Conservation (phyloP, 140 eudicot species). For the Flaveria floridana region DNA sequence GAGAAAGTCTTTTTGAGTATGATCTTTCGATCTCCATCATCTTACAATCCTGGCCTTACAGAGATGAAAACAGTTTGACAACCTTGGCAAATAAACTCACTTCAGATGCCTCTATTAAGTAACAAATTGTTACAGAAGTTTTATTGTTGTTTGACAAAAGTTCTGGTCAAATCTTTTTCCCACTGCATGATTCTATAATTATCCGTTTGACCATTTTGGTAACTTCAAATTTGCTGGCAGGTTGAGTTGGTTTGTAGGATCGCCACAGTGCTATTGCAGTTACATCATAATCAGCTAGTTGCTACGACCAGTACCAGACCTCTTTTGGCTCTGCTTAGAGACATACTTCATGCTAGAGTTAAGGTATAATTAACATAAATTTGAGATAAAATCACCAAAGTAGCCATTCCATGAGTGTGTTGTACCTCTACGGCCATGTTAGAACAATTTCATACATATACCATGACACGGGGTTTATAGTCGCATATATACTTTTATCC, state of each 20-base stretch:
- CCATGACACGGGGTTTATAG: neutral
- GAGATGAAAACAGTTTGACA: neutral
- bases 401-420: neutral
- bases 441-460: neutral
- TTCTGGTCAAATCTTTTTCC: neutral
- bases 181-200: neutral
- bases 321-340: slow-evolving; percentile 60
- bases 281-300: slow-evolving; percentile 77
- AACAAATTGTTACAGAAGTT: neutral
- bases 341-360: slow-evolving; percentile 76
- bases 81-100: neutral
- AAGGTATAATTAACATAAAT: slow-evolving; percentile 46
- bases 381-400: neutral
- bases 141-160: neutral
- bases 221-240: slow-evolving; percentile 42
- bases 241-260: slow-evolving; percentile 90
- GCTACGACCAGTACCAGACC: slow-evolving; percentile 75
- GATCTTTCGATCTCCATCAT: neutral
- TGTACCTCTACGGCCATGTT: neutral
- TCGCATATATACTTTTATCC: neutral
- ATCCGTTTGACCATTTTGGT: neutral
- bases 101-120: neutral
- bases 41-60: neutral
- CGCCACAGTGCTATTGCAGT: slow-evolving; percentile 61
- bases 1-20: neutral